Conservation (phyloP, 495 filamentous ascomycete genomes). For the Lineolata rhizophorae region DNA sequence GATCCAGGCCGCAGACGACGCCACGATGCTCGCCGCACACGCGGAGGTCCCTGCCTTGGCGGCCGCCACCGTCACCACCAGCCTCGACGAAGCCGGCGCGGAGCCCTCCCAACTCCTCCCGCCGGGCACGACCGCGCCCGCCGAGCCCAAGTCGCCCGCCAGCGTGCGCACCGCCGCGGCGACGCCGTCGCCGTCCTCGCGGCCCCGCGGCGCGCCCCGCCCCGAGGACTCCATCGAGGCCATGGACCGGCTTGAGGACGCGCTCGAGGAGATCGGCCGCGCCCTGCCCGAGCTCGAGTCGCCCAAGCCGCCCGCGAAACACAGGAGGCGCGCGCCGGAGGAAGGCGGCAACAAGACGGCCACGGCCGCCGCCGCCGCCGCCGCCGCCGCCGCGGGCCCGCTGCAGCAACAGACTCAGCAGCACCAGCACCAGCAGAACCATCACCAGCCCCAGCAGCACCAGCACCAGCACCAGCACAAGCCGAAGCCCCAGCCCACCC, state of each 20-base stretch:
- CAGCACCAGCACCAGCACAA: not conserved
- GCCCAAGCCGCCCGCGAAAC: slow-evolving; percentile 5
- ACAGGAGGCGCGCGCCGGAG: slow-evolving; percentile 4
- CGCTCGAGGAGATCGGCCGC: slow-evolving; percentile 31
- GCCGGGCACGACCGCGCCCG: no score
- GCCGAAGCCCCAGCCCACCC: not conserved
- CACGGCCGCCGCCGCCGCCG: not conserved
- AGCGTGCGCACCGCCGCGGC: not conserved
- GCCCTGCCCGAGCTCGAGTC: slow-evolving; percentile 7
- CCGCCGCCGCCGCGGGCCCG: not conserved
- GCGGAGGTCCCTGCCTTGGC: no score
- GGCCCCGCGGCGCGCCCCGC: slow-evolving; percentile 10
- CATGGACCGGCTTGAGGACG: slow-evolving; percentile 46
- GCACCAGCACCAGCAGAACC: no score
- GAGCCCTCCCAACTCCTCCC: no score
- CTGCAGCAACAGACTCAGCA: no score
- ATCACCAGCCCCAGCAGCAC: no score
- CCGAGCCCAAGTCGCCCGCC: no score
- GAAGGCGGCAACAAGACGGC: slow-evolving; percentile 2
- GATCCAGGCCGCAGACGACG: no score
- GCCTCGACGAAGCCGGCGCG: no score
- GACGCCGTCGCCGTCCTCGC: not conserved
- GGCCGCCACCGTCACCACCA: no score
- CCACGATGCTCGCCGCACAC: no score
- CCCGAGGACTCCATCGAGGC: slow-evolving; percentile 49